phyloP scores from a whole-genome alignment of 106 monocot genomes.

The Allium fistulosum region DNA sequence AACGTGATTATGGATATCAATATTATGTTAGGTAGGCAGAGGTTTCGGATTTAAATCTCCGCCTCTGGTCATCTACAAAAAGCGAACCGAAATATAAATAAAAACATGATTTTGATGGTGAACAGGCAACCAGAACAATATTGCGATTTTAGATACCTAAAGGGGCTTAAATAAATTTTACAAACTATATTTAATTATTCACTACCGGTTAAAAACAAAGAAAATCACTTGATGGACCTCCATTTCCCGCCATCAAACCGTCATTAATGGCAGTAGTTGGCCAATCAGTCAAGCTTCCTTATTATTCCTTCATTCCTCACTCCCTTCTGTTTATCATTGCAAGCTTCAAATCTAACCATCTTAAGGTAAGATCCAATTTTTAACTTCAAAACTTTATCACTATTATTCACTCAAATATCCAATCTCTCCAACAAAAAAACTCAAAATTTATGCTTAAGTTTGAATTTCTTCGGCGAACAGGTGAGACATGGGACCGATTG shows the following conservation, averaged over 20 bases:
- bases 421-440: background rate
- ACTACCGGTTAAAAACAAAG: background rate
- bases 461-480: background rate
- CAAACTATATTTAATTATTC: background rate
- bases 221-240: constrained; percentile 4
- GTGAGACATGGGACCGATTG: constrained; percentile 33
- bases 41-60: no score
- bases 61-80: no score
- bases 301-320: background rate
- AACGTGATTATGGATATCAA: no score
- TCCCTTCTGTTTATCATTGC: no score
- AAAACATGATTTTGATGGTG: no score
- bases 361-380: background rate
- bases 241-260: constrained; percentile 10
- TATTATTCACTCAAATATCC: background rate
- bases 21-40: no score
- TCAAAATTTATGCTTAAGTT: background rate
- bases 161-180: no score
- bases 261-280: constrained; percentile 11
- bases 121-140: no score
- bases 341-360: no score
- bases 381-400: no score
- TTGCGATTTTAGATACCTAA: no score
- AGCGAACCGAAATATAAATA: no score
- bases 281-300: background rate